Base-by-base conservation (phyloP, 352 stramenopile genomes). In the Pythium apleroticum region DNA sequence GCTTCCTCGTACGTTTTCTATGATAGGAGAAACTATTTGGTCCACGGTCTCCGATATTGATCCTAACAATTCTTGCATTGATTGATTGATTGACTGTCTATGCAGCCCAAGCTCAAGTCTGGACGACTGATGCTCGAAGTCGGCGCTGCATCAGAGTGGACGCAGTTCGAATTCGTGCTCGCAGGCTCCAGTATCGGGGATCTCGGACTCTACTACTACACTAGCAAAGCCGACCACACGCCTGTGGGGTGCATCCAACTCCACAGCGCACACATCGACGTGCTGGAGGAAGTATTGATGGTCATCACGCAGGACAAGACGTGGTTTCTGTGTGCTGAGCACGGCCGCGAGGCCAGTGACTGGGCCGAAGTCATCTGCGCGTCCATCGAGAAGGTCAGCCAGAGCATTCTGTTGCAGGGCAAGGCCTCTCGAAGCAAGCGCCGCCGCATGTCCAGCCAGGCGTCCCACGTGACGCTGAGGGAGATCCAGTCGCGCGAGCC, bases 211-310 rank as follows among this genome's bases (percentile, higher is more conserved):
- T 90, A 90, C 52, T 93, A 91, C 71, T 89, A 85, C 57, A 66
- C 74, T 0, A 59, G 74, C 35, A 84, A 79, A 46, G 48, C 54
- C 30, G 77, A 84, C 56, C 22, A 61, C 1, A 63, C 69, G 3
- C 78, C 81, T 11, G 65, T 76, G 8, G 81, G 80, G 12, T 88
- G 72, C 52, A 86, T 91, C 50, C 63, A 63, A 4, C 72, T 91
- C n/a, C 80, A 88, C 27, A 81, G 68, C 25, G 82, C 82, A 0
- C 84, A 89, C 43, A 77, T 91, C 11, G 85, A 93, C 53, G 75
- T 85, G 45, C 66, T 93, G 12, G 84, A 88, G 54, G 84, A 93
- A 60, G 80, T 93, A 17, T 49, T 93, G 58, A 91, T 91, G 78
- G 78, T 93, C 39, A 74, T 90, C 28, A 87, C 82, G 39, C 74